Evolutionary conservation across 2,329 filamentous ascomycete species (phyloP), one percentile per base, ranked within the genome.

Genomic region (Neophaeococcomyces aloes): DNA sequence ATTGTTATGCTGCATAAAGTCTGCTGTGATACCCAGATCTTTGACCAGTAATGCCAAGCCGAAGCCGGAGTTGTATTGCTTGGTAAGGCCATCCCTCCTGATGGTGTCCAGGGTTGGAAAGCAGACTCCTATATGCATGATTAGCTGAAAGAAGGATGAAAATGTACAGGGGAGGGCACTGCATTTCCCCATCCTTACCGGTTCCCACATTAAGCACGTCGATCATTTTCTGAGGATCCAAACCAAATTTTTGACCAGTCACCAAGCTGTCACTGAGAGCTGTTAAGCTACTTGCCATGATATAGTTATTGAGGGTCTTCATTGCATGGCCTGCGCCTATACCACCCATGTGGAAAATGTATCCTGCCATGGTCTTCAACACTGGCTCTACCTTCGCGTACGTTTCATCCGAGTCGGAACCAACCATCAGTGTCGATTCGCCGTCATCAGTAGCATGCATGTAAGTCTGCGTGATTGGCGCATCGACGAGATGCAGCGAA

Each of bases 161-260:
- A 10, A 6, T 10, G 23, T 10, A 27, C 5, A 27, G 23, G n/a
- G n/a, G n/a, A n/a, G n/a, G n/a, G n/a, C n/a, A n/a, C n/a, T n/a
- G 11, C 10, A 8, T 29, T 10, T 17, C 4, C 15, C 13, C 3
- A 30, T 50, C 45, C 15, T 36, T 39, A 7, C 63, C 64, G 0
- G 63, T 65, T 4, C 63, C 64, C 3, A 65, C 61, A 44, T 66
- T 65, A 38, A 66, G 53, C 3, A 62, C 62, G 37, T 66, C 61
- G 37, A 66, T 59, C 62, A 65, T 65, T 43, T 51, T 44, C 14
- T 51, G 33, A 3, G 50, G 48, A 35, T 53, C 50, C 25, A 53
- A 44, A 14, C 50, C 50, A 38, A 49, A 49, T 33, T 53, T 49
- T 19, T 51, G 48, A 33, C 50, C 50, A 21, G 48, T 47, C 4